Percentiles rank a stretch among this genome's conserved stretches.
Evolutionary conservation across 176 grass and related monocot species (phyloP).

Genomic region (Eleusine coracana): DNA sequence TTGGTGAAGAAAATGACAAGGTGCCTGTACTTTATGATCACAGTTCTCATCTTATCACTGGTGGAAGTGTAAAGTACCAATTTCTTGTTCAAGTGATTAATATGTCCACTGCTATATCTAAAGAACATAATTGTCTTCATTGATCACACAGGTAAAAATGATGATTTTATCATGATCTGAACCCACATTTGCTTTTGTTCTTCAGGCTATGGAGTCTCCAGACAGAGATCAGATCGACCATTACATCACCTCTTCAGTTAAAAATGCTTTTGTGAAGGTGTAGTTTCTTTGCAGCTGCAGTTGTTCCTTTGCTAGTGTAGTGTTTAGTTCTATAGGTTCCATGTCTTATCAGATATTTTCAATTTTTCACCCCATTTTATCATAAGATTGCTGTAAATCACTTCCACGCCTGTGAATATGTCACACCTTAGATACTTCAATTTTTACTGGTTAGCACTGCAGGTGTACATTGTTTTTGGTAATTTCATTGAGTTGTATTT

Average conservation of each 20-base stretch:
- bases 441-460: slow-evolving; percentile 10
- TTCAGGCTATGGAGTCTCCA: slow-evolving; percentile 63
- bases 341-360: not conserved
- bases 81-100: slow-evolving; percentile 22
- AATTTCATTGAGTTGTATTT: slow-evolving; percentile 23
- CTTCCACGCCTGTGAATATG: slow-evolving; percentile 18
- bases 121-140: not conserved
- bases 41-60: slow-evolving; percentile 27
- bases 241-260: slow-evolving; percentile 92
- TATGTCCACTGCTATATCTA: slow-evolving; percentile 17
- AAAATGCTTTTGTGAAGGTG: slow-evolving; percentile 90
- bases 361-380: not conserved
- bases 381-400: slow-evolving; percentile 31
- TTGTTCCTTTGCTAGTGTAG: slow-evolving; percentile 40
- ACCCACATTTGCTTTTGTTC: slow-evolving; percentile 39
- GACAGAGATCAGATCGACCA: slow-evolving; percentile 86
- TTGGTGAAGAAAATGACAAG: slow-evolving; percentile 93
- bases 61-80: slow-evolving; percentile 19
- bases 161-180: slow-evolving; percentile 29
- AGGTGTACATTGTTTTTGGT: slow-evolving; percentile 13
- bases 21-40: slow-evolving; percentile 38
- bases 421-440: slow-evolving; percentile 20
- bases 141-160: slow-evolving; percentile 35
- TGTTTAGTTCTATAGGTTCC: slow-evolving; percentile 6
- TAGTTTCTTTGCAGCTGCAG: slow-evolving; percentile 37